phyloP scores from a whole-genome alignment of 192 early-diverging fungal species.

The Allomyces javanicus region DNA sequence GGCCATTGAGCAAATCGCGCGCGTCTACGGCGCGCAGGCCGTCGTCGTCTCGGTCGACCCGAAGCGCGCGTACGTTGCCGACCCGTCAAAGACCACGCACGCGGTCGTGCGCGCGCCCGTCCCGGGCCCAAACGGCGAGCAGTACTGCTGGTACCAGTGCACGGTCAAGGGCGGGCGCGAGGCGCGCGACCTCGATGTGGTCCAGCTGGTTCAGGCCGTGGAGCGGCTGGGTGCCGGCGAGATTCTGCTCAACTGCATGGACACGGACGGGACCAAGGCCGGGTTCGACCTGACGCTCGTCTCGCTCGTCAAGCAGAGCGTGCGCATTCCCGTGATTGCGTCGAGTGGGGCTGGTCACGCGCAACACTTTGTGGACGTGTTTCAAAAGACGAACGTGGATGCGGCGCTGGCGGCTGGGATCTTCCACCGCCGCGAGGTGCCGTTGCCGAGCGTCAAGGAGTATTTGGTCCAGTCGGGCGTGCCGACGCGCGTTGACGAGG shows the following conservation, averaged over 20 bases:
- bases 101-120: conserved; percentile 43
- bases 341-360: conserved; percentile 76
- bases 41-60: conserved; percentile 98
- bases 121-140: conserved; percentile 79
- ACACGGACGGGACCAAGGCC: conserved; percentile 92
- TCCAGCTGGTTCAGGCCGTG: conserved; percentile 70
- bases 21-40: conserved; percentile 89
- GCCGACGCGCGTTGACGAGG: conserved; percentile 17
- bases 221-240: conserved; percentile 88
- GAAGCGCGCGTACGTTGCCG: conserved; percentile 70
- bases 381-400: conserved; percentile 68
- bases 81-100: conserved; percentile 57
- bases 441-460: conserved; percentile 65
- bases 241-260: conserved; percentile 96
- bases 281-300: conserved; percentile 86
- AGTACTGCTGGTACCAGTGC: conserved; percentile 98
- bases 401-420: conserved; percentile 96
- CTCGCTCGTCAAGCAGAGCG: conserved; percentile 49
- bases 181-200: conserved; percentile 80
- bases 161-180: conserved; percentile 96
- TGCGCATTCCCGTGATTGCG: conserved; percentile 93
- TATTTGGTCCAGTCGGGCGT: conserved; percentile 33
- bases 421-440: conserved; percentile 89
- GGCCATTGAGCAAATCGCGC: conserved; percentile 85
- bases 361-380: conserved; percentile 76